Evolutionary conservation across 2,329 filamentous ascomycete genomes (phyloP).

Genomic region (Neofusicoccum laricinum): DNA sequence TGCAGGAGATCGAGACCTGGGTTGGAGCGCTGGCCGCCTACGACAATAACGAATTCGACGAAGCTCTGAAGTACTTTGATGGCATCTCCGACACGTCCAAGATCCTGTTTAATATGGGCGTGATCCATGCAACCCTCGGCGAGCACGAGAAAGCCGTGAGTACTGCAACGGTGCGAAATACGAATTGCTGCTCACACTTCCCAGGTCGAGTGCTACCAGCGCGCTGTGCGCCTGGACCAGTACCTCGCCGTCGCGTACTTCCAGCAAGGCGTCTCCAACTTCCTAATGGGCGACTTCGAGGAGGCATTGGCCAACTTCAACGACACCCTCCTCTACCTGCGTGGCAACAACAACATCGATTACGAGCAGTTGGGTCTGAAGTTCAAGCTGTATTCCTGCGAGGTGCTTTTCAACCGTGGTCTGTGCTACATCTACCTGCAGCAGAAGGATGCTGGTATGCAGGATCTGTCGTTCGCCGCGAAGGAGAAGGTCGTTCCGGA

Average conservation of each 20-base stretch:
- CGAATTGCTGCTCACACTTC: slow-evolving; percentile 18
- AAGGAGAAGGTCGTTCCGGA: slow-evolving; percentile 96
- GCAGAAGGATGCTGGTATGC: slow-evolving; percentile 84
- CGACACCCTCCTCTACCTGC: slow-evolving; percentile 88
- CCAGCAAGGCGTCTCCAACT: slow-evolving; percentile 97
- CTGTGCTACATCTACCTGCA: slow-evolving; percentile 97
- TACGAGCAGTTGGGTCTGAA: slow-evolving; percentile 93
- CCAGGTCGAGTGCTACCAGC: slow-evolving; percentile 92
- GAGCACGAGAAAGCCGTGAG: slow-evolving; percentile 93
- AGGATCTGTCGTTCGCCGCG: slow-evolving; percentile 84
- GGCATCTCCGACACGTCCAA: slow-evolving; percentile 92
- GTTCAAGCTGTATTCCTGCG: slow-evolving; percentile 96
- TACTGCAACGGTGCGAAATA: slow-evolving; percentile 16
- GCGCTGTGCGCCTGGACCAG: slow-evolving; percentile 83
- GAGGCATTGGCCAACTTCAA: slow-evolving; percentile 98
- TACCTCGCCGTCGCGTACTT: slow-evolving; percentile 98
- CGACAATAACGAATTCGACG: slow-evolving; percentile 97
- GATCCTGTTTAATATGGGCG: slow-evolving; percentile 97
- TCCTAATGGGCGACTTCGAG: slow-evolving; percentile 93
- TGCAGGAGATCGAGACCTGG: slow-evolving; percentile 97
- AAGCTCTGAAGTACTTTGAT: slow-evolving; percentile 78
- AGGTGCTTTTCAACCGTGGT: slow-evolving; percentile 95
- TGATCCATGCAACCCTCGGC: slow-evolving; percentile 93
- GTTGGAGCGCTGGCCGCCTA: slow-evolving; percentile 86
- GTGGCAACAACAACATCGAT: slow-evolving; percentile 96